Evolutionary conservation across 2,329 filamentous ascomycete species (phyloP).

Genomic region (Verticillium nubilum): DNA sequence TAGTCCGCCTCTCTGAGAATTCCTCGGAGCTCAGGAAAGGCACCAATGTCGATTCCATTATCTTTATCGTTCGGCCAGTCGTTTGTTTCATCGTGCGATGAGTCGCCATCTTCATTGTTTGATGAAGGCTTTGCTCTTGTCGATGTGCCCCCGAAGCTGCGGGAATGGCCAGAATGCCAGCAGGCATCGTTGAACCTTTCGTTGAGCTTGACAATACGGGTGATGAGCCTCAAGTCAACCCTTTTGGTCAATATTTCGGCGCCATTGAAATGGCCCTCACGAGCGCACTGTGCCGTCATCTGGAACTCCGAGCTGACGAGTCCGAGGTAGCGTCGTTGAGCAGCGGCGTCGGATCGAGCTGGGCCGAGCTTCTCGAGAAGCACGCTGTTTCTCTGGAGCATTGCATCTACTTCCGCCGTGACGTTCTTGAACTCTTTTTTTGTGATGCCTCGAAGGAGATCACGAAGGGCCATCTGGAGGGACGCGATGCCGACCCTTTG

Average conservation of each 20-base stretch:
- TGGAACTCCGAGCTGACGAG: neutral
- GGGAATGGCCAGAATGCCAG: neutral
- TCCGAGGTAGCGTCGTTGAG: neutral
- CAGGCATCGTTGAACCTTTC: neutral
- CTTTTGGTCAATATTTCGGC: neutral
- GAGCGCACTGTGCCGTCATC: neutral
- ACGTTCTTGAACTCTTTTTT: slow-evolving; percentile 16
- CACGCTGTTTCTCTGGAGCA: too few relatives aligned
- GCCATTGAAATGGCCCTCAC: neutral
- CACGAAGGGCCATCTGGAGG: slow-evolving; percentile 26
- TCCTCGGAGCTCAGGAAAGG: neutral
- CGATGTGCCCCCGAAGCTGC: too few relatives aligned
- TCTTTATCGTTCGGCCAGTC: too few relatives aligned
- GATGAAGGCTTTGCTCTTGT: too few relatives aligned
- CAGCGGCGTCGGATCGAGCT: neutral
- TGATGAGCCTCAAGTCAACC: neutral
- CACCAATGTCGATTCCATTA: too few relatives aligned
- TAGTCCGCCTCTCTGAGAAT: neutral
- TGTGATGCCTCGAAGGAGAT: slow-evolving; percentile 33
- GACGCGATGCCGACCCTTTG: slow-evolving; percentile 27
- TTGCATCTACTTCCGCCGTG: too few relatives aligned
- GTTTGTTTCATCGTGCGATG: too few relatives aligned
- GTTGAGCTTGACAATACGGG: neutral
- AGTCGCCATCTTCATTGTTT: too few relatives aligned
- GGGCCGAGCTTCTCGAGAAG: neutral